Percentiles rank a stretch among this genome's conserved stretches.
phyloP scores from a whole-genome alignment of 2,329 filamentous ascomycete species.

The Aotearoamyces nothofagi region DNA sequence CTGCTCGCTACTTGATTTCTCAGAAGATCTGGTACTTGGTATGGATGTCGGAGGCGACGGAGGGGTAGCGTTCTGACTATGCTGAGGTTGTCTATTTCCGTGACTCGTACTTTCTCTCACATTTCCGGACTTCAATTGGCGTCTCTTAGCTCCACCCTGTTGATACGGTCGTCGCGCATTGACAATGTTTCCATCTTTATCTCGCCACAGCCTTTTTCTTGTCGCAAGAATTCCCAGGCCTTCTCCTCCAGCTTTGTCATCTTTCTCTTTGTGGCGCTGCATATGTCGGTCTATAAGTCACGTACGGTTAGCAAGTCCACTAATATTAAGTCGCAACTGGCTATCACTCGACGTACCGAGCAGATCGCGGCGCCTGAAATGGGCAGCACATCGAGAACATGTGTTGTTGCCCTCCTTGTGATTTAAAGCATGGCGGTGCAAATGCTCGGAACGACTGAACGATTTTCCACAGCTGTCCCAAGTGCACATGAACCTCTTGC shows the following conservation, averaged over 20 bases:
- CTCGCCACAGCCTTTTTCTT: conserved; percentile 32
- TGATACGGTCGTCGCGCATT: conserved; percentile 22
- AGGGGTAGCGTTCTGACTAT: background rate
- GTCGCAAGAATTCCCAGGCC: conserved; percentile 30
- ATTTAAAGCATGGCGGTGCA: conserved; percentile 41
- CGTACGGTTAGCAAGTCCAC: background rate
- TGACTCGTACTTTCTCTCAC: background rate
- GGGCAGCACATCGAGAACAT: conserved; percentile 41
- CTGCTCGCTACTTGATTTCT: background rate
- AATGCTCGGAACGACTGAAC: conserved; percentile 41
- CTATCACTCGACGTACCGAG: conserved; percentile 27
- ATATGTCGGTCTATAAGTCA: conserved; percentile 32
- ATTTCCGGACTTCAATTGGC: background rate
- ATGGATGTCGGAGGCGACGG: conserved; percentile 2
- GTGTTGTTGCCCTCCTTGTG: conserved; percentile 37
- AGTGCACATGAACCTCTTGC: conserved; percentile 23
- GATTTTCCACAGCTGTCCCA: conserved; percentile 32
- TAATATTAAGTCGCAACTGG: too few relatives aligned
- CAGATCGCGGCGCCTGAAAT: conserved; percentile 45
- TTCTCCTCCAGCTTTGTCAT: conserved; percentile 31
- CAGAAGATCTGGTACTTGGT: background rate
- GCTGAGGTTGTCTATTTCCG: background rate
- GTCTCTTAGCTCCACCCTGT: background rate
- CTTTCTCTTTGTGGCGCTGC: conserved; percentile 28
- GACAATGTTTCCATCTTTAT: conserved; percentile 28